Evolutionary conservation across 768 basidiomycete genomes (phyloP), one percentile per base, ranked within the genome.

Genomic region (Boletus rubescentipes): DNA sequence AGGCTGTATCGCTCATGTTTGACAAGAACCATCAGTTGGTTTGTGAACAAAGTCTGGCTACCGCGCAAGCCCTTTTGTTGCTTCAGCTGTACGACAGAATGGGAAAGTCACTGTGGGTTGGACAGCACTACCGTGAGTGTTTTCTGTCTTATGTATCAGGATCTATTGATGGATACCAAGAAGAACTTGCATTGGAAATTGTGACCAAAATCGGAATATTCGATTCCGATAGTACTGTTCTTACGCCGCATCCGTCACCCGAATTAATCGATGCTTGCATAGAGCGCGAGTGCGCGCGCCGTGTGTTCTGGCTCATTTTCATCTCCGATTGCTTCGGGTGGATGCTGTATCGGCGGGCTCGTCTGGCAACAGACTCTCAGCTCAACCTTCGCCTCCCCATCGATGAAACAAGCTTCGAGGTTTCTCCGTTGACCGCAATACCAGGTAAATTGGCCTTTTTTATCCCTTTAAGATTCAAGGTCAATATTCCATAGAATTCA

Each of bases 321-420:
- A 72, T 83, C 55, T 75, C 87, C 63, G 83, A 86, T 63, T 69
- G 73, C 60, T 72, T 79, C 23, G 69, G 70, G 39, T 72, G 74
- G 61, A 70, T 75, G 47, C 44, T 72, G 21, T 72, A 70, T 61
- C 64, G 69, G 51, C 74, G 72, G 29, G 51, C 67, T 42, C 70
- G 68, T 21, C 68, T 72, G 26, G 69, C 72, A 58, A 64, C 70
- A 53, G 73, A 72, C 40, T 68, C 72, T 38, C 80, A 86, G 54
- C 68, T 82, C 53, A 77, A 76, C 34, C 77, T 91, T 39, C 81
- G 85, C 45, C 74, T 92, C 34, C 90, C 90, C n/a, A 82, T 84
- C 9, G 89, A 91, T 64, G 90, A 92, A 69, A 84, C 87, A 9
- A 85, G 81, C 66, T 92, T 91, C 62, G 89, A 92, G 67, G 72